Conservation (phyloP, 495 filamentous ascomycete genomes). For the Xeromyces bisporus region DNA sequence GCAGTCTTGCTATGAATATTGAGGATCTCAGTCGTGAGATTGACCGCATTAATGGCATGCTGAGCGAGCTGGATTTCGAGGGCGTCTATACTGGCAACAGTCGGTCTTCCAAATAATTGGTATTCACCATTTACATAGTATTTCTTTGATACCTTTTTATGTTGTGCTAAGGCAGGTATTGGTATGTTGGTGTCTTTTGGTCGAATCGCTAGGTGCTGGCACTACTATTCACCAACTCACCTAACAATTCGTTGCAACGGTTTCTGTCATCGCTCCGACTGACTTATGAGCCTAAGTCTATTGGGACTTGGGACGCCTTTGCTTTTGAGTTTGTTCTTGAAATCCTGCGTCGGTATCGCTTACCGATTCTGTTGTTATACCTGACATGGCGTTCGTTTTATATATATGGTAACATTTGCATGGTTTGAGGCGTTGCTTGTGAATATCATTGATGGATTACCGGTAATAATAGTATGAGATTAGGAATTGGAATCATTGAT, state of each 20-base stretch:
- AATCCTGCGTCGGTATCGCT: too few relatives aligned
- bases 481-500: too few relatives aligned
- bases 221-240: too few relatives aligned
- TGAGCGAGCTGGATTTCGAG: conserved; percentile 34
- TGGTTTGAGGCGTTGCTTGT: neutral
- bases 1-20: conserved; percentile 58
- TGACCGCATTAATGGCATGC: conserved; percentile 40
- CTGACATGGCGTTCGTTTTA: neutral
- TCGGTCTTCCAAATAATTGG: conserved; percentile 6
- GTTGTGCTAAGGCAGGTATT: conserved; percentile 4
- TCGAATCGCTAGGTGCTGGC: too few relatives aligned
- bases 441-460: too few relatives aligned
- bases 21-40: conserved; percentile 79
- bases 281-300: neutral
- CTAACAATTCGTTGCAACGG: too few relatives aligned
- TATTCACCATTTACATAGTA: too few relatives aligned
- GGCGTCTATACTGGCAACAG: conserved; percentile 27
- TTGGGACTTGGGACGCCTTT: neutral
- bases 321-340: neutral
- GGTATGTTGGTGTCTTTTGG: neutral
- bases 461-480: too few relatives aligned
- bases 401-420: neutral
- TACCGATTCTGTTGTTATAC: too few relatives aligned
- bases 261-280: neutral
- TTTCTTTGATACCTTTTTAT: too few relatives aligned